Percentiles rank a stretch among this genome's conserved stretches.
These are phyloP conservation scores for Fusarium tuaranense DNA, from an alignment of 2,329 filamentous ascomycete genomes.

Conservation along the genomic window DNA sequence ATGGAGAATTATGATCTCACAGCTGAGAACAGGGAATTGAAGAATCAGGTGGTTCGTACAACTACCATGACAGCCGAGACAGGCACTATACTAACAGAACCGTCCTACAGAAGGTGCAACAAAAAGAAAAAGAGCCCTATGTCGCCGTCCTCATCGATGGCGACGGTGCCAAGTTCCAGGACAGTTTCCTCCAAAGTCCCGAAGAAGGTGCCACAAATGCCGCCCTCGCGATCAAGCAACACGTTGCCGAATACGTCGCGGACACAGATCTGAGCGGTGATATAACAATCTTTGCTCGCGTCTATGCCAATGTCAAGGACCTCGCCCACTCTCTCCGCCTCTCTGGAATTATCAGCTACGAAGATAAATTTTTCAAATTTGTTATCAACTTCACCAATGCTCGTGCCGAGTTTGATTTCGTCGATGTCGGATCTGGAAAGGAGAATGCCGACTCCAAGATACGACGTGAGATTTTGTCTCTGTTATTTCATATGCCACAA, in stretches of 20 bases:
- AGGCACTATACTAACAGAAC: neutral
- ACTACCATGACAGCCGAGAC: too few relatives aligned
- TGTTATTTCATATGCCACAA: neutral
- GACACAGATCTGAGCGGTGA: neutral
- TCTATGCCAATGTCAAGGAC: neutral
- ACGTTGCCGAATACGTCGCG: neutral
- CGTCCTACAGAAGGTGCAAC: neutral
- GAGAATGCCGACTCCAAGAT: slow-evolving; percentile 3
- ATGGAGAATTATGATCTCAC: neutral
- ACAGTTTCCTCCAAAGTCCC: neutral
- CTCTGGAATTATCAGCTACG: neutral
- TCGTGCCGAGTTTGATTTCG: neutral
- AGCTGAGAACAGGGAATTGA: neutral
- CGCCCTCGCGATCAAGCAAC: neutral
- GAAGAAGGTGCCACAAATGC: neutral
- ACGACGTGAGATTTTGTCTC: neutral
- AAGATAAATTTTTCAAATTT: neutral
- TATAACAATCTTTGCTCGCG: neutral
- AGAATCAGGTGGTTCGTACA: neutral
- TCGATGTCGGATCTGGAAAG: neutral
- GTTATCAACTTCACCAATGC: neutral
- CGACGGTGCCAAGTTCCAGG: neutral
- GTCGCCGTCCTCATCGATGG: neutral
- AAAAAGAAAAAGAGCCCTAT: neutral
- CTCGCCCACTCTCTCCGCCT: neutral